These are phyloP conservation scores for Dictyostelium intermedium DNA, from an alignment of 78 protist species.

Conservation along the genomic window DNA sequence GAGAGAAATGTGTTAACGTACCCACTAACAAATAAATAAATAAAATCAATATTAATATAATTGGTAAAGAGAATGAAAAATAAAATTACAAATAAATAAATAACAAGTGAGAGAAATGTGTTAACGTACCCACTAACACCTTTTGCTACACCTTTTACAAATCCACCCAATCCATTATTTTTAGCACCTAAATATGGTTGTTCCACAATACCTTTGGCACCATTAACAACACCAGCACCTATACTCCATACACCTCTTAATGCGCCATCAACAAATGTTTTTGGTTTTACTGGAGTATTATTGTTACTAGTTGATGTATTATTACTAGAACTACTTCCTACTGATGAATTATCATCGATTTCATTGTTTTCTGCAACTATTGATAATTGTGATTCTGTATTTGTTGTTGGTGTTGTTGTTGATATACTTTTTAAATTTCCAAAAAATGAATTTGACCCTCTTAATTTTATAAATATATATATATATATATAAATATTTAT, in stretches of 20 bases:
- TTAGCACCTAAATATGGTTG: constrained; percentile 61
- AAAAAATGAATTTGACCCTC: not conserved
- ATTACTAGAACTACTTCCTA: not conserved
- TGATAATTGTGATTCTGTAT: not conserved
- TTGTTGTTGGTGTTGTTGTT: not conserved
- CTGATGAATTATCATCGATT: not conserved
- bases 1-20: no score
- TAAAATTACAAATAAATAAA: no score
- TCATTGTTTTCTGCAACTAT: not conserved
- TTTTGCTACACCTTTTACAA: constrained; percentile 51
- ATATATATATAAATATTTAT: no score
- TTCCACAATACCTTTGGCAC: constrained; percentile 35
- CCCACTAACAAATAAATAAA: not conserved
- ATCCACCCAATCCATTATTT: constrained; percentile 44
- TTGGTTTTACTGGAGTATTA: constrained; percentile 15
- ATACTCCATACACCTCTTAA: constrained; percentile 5
- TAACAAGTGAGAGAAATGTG: no score
- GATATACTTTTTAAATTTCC: constrained; percentile 5
- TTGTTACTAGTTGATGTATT: not conserved
- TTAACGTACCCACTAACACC: constrained; percentile 44
- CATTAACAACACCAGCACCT: constrained; percentile 29
- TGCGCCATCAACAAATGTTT: constrained; percentile 67
- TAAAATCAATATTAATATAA: no score
- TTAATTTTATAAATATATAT: no score
- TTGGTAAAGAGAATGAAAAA: no score